Base-by-base conservation (phyloP, 2,329 filamentous ascomycete species). In the Colletotrichum liaoningense region DNA sequence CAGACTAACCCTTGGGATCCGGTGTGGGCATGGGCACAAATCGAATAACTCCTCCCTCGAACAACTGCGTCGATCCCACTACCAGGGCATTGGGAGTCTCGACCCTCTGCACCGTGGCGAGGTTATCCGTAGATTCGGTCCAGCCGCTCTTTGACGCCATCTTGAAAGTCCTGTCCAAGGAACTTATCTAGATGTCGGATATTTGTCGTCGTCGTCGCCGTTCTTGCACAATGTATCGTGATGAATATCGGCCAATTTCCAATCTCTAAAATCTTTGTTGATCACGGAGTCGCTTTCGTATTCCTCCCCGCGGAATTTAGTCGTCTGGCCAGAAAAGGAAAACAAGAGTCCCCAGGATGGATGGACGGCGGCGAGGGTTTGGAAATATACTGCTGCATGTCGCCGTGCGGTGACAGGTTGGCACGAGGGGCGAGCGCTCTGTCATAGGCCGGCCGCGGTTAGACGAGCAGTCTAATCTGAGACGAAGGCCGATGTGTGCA, bases 11-110 rank as follows among this genome's bases (percentile, higher is more conserved):
- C 73, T 79, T 81, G 2, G 80, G 80, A 67, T 81, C 77, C 28
- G 80, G 78, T 14, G 78, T 78, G 5, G 80, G 80, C 73, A 77
- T 79, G n/a, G 77, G 77, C 16, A 79, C 67, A 69, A 67, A 78
- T 59, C 75, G 76, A 22, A 76, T 75, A 57, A 72, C 60, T 54
- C 57, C 63, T 49, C 69, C 69, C 49, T 77, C 72, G 63, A 77
- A 79, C 57, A 79, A 67, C 70, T 77, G 76, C 30, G 75, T 75
- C 24, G 77, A 78, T 35, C 77, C 77, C 35, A 79, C 75, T 35
- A 79, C 77, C 65, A 77, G 67, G 67, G 73, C 74, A 63, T 77
- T 75, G n/a, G 73, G 69, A 33, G 73, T 63, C 65, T 77, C 76
- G 38, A 72, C 58, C 75, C 56, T 69, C 49, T 57, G 64, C 62